Evolutionary conservation across 345 rosid species (phyloP).

Genomic region (Camelina neglecta): DNA sequence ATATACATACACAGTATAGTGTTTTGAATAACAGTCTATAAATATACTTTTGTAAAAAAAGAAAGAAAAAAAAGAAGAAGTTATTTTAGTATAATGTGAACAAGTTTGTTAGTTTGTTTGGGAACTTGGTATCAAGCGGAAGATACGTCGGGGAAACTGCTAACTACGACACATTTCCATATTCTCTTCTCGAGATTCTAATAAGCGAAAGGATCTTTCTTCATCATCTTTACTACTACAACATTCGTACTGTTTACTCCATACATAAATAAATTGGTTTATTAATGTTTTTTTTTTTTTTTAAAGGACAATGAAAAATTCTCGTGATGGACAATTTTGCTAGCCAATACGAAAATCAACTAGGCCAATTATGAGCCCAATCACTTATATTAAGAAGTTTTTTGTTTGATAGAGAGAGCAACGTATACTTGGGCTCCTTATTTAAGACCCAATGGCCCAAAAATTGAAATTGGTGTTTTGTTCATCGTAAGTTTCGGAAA

Average conservation of each 20-base stretch:
- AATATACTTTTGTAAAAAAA: too few species aligned
- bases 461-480: neutral
- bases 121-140: conserved; percentile 24
- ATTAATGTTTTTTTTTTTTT: too few species aligned
- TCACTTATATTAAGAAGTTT: too few species aligned
- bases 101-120: neutral
- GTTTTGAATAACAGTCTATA: neutral
- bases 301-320: too few species aligned
- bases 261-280: neutral
- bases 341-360: too few species aligned
- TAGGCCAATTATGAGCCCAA: too few species aligned
- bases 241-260: neutral
- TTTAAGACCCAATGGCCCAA: neutral
- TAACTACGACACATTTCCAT: conserved; percentile 15
- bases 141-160: conserved; percentile 12
- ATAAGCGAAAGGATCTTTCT: neutral
- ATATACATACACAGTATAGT: too few species aligned
- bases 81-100: neutral
- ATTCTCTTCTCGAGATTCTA: conserved; percentile 19
- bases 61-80: too few species aligned
- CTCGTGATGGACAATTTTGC: too few species aligned
- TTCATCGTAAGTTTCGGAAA: neutral
- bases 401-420: neutral
- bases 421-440: neutral
- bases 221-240: neutral